These are phyloP conservation scores for Scenedesmus sp. DNA, from an alignment of 163 green algal species.

Conservation along the genomic window DNA sequence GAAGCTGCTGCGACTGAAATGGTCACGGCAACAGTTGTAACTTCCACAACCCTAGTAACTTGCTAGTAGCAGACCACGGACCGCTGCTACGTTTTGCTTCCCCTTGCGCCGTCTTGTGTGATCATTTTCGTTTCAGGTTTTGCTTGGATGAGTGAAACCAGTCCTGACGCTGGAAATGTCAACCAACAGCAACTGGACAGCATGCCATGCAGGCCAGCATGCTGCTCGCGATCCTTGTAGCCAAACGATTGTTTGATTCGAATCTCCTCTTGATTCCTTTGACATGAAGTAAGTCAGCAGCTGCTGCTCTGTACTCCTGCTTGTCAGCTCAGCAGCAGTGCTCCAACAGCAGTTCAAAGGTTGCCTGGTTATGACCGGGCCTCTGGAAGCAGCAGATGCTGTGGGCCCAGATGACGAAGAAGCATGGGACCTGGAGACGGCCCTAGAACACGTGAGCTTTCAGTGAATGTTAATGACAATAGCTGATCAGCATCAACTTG, in stretches of 20 bases:
- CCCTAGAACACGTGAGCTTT: conserved; percentile 19
- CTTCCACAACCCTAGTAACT: background rate
- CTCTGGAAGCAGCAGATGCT: background rate
- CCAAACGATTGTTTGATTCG: background rate
- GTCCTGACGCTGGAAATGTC: too few species aligned
- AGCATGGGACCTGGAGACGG: conserved; percentile 24
- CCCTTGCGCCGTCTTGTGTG: too few species aligned
- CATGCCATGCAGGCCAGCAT: background rate
- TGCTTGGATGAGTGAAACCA: background rate
- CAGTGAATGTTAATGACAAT: background rate
- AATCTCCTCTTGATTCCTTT: too few species aligned
- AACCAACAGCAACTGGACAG: background rate
- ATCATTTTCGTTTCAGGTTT: background rate
- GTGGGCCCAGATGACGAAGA: background rate
- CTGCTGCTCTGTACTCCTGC: background rate
- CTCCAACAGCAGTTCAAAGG: background rate
- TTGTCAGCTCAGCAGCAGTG: background rate
- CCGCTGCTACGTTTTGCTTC: too few species aligned
- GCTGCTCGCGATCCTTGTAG: background rate
- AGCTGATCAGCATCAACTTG: too few species aligned
- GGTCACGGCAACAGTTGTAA: background rate
- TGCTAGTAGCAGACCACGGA: background rate
- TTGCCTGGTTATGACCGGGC: background rate
- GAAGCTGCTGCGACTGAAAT: too few species aligned
- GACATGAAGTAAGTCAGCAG: background rate